Conservation (phyloP, 805 yeast species). For the Kodamaea neixiangensis region DNA sequence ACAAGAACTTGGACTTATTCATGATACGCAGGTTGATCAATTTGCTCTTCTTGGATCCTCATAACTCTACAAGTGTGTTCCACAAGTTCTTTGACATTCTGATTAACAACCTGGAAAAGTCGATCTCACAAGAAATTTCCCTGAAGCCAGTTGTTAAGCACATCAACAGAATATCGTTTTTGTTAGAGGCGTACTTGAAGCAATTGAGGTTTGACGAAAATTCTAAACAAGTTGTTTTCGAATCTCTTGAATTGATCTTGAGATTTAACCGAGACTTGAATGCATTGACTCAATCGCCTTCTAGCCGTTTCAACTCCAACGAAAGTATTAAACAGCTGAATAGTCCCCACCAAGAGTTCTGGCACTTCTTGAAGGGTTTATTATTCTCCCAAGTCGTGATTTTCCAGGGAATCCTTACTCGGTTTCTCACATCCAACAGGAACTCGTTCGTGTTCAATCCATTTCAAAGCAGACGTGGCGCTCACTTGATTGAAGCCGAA, state of each 20-base stretch:
- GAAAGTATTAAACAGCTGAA: constrained; percentile 7
- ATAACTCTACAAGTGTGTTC: constrained; percentile 16
- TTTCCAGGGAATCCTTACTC: constrained; percentile 49
- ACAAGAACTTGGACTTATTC: constrained; percentile 18
- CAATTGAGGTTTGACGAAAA: constrained; percentile 14
- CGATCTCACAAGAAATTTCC: constrained; percentile 8
- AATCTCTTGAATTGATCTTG: constrained; percentile 24
- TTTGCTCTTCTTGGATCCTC: constrained; percentile 22
- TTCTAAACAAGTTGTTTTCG: constrained; percentile 21
- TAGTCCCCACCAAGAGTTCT: constrained; percentile 23
- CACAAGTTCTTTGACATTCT: constrained; percentile 17
- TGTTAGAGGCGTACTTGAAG: constrained; percentile 41
- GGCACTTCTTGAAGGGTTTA: constrained; percentile 42
- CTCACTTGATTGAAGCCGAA: constrained; percentile 21
- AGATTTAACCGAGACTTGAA: constrained; percentile 29
- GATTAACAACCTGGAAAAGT: constrained; percentile 13
- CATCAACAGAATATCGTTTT: constrained; percentile 48
- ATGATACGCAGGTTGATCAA: constrained; percentile 21
- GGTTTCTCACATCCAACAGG: constrained; percentile 29
- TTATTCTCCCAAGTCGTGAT: constrained; percentile 52
- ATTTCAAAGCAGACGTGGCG: constrained; percentile 11
- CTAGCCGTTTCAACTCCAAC: constrained; percentile 17
- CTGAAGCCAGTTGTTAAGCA: constrained; percentile 49
- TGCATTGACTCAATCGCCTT: constrained; percentile 10
- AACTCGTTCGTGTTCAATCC: constrained; percentile 15